These are phyloP conservation scores for Pyrus hybrid DNA, from an alignment of 331 rosid species.

Conservation along the genomic window DNA sequence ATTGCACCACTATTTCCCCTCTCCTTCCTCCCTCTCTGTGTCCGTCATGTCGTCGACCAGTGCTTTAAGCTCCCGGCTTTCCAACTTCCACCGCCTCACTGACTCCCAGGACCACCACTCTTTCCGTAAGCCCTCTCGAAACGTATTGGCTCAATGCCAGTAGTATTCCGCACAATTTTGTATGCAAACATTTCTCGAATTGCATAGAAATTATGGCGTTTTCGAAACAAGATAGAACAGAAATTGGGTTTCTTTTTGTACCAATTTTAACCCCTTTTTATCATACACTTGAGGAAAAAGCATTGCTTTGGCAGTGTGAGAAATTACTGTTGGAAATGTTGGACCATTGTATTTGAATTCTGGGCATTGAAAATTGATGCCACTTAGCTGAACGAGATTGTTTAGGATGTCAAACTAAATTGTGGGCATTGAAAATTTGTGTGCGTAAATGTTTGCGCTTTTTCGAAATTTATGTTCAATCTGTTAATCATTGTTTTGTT, in stretches of 20 bases:
- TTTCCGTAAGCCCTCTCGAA: constrained; percentile 12
- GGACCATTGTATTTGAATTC: not conserved
- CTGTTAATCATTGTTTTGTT: not conserved
- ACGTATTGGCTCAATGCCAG: not conserved
- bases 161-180: not conserved
- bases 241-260: not conserved
- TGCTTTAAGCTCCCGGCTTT: constrained; percentile 13
- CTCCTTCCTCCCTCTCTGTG: not conserved
- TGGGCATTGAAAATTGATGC: not conserved
- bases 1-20: not conserved
- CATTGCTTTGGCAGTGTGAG: not conserved
- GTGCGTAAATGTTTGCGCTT: not conserved
- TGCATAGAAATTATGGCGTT: not conserved
- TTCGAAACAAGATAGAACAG: not conserved
- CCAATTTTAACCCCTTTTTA: not conserved
- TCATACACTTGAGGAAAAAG: not conserved
- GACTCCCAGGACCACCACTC: not conserved
- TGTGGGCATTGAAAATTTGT: not conserved
- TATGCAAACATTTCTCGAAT: not conserved
- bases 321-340: not conserved
- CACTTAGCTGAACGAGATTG: not conserved
- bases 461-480: not conserved
- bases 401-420: not conserved
- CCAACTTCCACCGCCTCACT: constrained; percentile 1
- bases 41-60: constrained; percentile 20